Evolutionary conservation across 1,284 basidiomycete genomes (phyloP), one percentile per base, ranked within the genome.

Genomic region (Anthracocystis walkeri): DNA sequence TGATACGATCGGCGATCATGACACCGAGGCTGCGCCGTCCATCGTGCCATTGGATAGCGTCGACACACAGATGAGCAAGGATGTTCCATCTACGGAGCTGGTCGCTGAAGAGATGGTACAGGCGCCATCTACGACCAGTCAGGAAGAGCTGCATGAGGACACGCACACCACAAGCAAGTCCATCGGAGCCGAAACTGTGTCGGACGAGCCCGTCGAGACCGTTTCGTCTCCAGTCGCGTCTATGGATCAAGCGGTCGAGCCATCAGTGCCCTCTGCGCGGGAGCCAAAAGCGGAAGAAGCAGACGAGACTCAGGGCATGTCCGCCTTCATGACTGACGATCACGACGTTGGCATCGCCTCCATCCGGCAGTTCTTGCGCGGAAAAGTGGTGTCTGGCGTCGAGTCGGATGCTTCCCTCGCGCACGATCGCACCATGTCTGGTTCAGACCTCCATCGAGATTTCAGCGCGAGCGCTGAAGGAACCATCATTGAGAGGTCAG

Each of bases 341-440:
- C 56, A 63, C 40, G 70, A 73, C 16, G 33, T 61, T 35, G 61
- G 50, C 50, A 67, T 73, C 25, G 70, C 70, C 18, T 63, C 65
- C 21, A 73, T 73, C 10, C 64, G 65, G 16, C 70, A 61, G 25
- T 73, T 73, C 54, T 40, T 73, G 27, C 70, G 64, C 16, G 70
- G 61, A 20, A 73, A 67, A n/a, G 60, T 63, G 4, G 56, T 56
- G 12, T 65, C 68, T 38, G 55, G 35, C n/a, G 38, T 20, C 4
- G 60, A 63, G 40, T 69, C 66, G 23, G 60, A 56, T 11, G 60
- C 57, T 8, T 69, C 56, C 25, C 14, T 54, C 20, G 23, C 35
- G 12, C 52, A 55, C 20, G 56, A 68, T 23, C 40, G 40, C 1
- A 49, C 59, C 5, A 38, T 41, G 1, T 46, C 61, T 8, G 35